Evolutionary conservation across 2,329 filamentous ascomycete species (phyloP).

Genomic region (Botrytis medusae): DNA sequence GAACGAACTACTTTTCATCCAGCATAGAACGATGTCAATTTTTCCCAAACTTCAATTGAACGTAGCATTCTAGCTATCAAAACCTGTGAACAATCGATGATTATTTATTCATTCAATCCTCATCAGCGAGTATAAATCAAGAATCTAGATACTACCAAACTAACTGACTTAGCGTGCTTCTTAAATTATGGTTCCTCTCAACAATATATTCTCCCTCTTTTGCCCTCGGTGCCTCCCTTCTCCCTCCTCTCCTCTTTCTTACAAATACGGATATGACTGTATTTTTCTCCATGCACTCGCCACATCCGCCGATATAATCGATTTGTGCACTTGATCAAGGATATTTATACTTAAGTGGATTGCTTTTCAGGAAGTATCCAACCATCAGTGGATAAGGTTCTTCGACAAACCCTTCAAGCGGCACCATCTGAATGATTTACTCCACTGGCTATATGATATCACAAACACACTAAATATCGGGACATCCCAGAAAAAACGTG

Average conservation of each 20-base stretch:
- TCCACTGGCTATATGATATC: slow-evolving; percentile 4
- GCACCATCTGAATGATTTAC: neutral
- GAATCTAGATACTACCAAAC: neutral
- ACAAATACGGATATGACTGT: slow-evolving; percentile 1
- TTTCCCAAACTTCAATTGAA: neutral
- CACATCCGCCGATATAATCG: slow-evolving; percentile 14
- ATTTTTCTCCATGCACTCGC: slow-evolving; percentile 13
- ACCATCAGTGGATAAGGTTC: neutral
- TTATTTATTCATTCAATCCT: neutral
- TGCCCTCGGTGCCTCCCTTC: neutral
- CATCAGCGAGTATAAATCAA: neutral
- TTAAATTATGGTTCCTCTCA: neutral
- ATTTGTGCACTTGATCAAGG: slow-evolving; percentile 1
- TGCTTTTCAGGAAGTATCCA: neutral
- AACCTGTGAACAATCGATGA: neutral
- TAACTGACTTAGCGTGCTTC: neutral
- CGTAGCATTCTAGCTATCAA: neutral
- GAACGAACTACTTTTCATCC: neutral
- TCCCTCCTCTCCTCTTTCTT: neutral
- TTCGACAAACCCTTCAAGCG: neutral
- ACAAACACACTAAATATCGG: neutral
- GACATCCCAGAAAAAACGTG: slow-evolving; percentile 17
- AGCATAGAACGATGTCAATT: neutral
- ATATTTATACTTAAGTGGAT: neutral
- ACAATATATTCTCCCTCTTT: neutral